Evolutionary conservation across 495 filamentous ascomycete species (phyloP).

Genomic region (Bacidia gigantensis): DNA sequence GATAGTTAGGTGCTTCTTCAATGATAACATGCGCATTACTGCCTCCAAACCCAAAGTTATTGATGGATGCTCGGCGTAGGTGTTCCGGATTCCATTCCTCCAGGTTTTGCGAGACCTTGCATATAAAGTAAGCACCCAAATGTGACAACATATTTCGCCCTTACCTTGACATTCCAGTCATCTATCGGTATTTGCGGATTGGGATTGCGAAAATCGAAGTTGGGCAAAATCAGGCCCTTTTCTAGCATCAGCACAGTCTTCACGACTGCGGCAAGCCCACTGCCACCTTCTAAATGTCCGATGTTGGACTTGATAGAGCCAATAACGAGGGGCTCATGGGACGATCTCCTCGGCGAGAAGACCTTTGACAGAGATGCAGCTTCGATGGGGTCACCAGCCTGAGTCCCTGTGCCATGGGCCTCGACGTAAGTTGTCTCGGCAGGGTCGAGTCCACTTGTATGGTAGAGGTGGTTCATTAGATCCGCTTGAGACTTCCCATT

Average conservation of each 20-base stretch:
- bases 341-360: background rate
- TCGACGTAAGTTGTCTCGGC: constrained; percentile 17
- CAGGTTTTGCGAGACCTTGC: background rate
- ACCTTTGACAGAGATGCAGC: background rate
- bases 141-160: background rate
- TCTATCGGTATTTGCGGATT: constrained; percentile 19
- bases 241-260: constrained; percentile 25
- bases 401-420: constrained; percentile 2
- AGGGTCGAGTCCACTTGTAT: constrained; percentile 2
- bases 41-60: constrained; percentile 48
- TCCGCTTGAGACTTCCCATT: background rate
- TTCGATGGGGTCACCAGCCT: constrained; percentile 7
- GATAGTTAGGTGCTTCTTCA: constrained; percentile 17
- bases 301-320: constrained; percentile 30
- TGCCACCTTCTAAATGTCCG: constrained; percentile 26
- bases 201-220: constrained; percentile 18
- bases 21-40: constrained; percentile 42
- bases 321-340: constrained; percentile 12
- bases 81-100: constrained; percentile 14
- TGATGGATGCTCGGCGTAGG: constrained; percentile 40
- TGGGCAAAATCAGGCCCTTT: constrained; percentile 22
- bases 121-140: background rate
- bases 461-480: constrained; percentile 18
- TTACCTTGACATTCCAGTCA: constrained; percentile 21
- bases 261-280: constrained; percentile 25